Percentiles rank a stretch among this genome's conserved stretches.
Conservation (phyloP, 352 stramenopile species). For the Phytopythium sindhum region DNA sequence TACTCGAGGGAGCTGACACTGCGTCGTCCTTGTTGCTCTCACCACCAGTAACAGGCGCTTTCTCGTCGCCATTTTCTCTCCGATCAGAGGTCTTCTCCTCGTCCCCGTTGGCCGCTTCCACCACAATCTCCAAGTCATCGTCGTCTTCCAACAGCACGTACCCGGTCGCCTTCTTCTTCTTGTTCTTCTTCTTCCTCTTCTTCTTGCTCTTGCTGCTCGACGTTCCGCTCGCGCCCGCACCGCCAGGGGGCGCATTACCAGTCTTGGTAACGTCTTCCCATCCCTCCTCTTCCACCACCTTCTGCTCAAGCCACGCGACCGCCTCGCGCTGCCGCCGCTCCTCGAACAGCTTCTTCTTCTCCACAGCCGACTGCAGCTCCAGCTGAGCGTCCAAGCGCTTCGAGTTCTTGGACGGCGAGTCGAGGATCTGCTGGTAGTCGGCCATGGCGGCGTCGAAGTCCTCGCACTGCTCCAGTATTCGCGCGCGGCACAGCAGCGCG, state of each 20-base stretch:
- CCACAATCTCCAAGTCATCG: constrained; percentile 20
- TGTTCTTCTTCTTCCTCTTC: constrained; percentile 75
- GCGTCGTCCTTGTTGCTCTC: background rate
- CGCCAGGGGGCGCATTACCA: constrained; percentile 12
- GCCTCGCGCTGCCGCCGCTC: constrained; percentile 45
- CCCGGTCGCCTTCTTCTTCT: constrained; percentile 29
- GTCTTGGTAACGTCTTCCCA: constrained; percentile 16
- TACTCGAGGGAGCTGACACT: background rate
- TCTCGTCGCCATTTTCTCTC: background rate
- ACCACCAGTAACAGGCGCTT: background rate
- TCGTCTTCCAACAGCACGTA: constrained; percentile 48
- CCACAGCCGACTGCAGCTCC: constrained; percentile 52
- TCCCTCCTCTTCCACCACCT: constrained; percentile 26
- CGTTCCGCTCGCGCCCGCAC: constrained; percentile 8
- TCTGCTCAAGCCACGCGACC: constrained; percentile 49
- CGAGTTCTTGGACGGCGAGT: constrained; percentile 51
- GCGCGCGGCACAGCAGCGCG: constrained; percentile 51
- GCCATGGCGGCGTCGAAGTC: constrained; percentile 54
- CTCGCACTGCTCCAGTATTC: constrained; percentile 37
- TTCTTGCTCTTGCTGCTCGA: constrained; percentile 50
- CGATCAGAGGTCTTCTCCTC: background rate
- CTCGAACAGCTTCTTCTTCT: constrained; percentile 36
- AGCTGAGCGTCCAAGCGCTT: constrained; percentile 66
- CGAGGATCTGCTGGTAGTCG: constrained; percentile 63
- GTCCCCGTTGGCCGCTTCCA: constrained; percentile 8